Evolutionary conservation across 2,329 filamentous ascomycete species (phyloP).

Genomic region (Hypoxylon sp.): DNA sequence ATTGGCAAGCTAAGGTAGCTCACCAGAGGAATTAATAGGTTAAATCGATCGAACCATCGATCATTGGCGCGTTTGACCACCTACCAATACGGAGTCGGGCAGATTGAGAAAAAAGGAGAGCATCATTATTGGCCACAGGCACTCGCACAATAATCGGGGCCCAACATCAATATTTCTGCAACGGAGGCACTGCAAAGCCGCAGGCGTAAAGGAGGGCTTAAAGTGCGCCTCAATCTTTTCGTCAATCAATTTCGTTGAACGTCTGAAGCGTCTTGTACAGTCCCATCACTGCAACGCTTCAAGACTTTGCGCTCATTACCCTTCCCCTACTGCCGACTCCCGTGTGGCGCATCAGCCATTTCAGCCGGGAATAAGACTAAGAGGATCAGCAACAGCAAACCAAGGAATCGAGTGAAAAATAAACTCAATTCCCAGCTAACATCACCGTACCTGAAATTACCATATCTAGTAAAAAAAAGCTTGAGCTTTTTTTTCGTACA

Average conservation of each 20-base stretch:
- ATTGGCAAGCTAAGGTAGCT: slow-evolving; percentile 41
- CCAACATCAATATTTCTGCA: slow-evolving; percentile 44
- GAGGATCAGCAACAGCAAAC: slow-evolving; percentile 45
- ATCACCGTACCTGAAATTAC: slow-evolving; percentile 42
- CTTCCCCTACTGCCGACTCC: slow-evolving; percentile 42
- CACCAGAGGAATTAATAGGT: slow-evolving; percentile 42
- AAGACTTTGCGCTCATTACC: slow-evolving; percentile 39
- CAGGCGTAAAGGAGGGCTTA: slow-evolving; percentile 33
- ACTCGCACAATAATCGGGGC: slow-evolving; percentile 39
- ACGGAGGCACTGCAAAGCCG: slow-evolving; percentile 32
- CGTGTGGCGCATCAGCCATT: slow-evolving; percentile 47
- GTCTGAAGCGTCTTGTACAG: slow-evolving; percentile 43
- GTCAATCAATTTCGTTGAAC: slow-evolving; percentile 42
- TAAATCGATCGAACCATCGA: slow-evolving; percentile 40
- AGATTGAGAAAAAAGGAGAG: slow-evolving; percentile 36
- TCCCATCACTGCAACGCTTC: slow-evolving; percentile 45
- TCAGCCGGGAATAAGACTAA: slow-evolving; percentile 50
- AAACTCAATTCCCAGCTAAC: slow-evolving; percentile 36
- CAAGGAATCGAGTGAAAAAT: slow-evolving; percentile 31
- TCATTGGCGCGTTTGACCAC: slow-evolving; percentile 41
- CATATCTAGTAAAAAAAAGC: slow-evolving; percentile 42
- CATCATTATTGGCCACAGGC: slow-evolving; percentile 36
- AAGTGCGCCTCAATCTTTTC: slow-evolving; percentile 42
- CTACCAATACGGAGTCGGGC: slow-evolving; percentile 42
- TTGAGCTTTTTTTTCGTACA: slow-evolving; percentile 52